Conservation (phyloP, 805 yeast genomes). For the Cyberlindnera galapagoensis region DNA sequence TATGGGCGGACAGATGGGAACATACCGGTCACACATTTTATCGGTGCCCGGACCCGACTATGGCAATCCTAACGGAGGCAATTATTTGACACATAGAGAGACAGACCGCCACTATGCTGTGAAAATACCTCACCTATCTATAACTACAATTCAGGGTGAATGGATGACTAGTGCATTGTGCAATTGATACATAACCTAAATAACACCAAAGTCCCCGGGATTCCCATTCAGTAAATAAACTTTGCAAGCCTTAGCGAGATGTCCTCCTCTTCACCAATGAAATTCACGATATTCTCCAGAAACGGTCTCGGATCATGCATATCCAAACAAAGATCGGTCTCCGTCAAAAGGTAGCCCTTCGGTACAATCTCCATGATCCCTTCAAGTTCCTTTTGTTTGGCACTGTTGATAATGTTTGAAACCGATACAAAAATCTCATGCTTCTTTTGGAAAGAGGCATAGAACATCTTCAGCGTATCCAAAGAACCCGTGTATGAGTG, state of each 20-base stretch:
- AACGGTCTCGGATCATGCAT: conserved; percentile 4
- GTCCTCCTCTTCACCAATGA: background rate
- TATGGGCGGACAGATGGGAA: no score
- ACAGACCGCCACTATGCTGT: no score
- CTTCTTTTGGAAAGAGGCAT: conserved; percentile 17
- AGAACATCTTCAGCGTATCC: conserved; percentile 54
- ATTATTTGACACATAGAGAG: no score
- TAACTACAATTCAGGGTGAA: no score
- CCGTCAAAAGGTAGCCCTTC: conserved; percentile 9
- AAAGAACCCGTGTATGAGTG: conserved; percentile 85
- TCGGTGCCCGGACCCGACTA: no score
- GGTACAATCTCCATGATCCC: conserved; percentile 3
- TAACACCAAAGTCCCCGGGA: no score
- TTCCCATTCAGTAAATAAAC: no score
- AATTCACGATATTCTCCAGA: background rate
- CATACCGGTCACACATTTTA: no score
- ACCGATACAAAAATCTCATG: conserved; percentile 10
- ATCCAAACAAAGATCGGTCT: conserved; percentile 20
- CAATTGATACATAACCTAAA: no score
- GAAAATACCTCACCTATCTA: no score
- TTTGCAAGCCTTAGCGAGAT: background rate
- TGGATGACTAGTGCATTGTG: no score
- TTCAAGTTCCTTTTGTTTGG: conserved; percentile 3
- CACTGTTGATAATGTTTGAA: conserved; percentile 10
- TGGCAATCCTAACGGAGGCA: no score